Conservation (phyloP, 495 filamentous ascomycete species). For the Emericellopsis terricola region DNA sequence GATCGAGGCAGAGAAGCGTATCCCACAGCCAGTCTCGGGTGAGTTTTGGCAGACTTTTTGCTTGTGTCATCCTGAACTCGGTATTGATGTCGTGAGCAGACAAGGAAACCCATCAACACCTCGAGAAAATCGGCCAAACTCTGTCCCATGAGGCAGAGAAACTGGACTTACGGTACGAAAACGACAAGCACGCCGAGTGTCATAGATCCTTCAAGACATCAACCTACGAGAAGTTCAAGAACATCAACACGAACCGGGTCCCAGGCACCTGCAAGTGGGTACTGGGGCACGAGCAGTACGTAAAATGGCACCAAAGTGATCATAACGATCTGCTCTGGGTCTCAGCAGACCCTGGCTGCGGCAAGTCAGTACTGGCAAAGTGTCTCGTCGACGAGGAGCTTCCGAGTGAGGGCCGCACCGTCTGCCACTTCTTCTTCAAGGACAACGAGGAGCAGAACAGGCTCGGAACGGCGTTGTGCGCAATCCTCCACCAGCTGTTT, state of each 20-base stretch:
- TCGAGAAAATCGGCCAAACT: too few relatives aligned
- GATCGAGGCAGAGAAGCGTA: background rate
- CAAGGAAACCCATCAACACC: too few relatives aligned
- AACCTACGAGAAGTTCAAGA: slow-evolving; percentile 14
- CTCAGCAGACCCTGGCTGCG: slow-evolving; percentile 21
- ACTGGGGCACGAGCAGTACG: slow-evolving; percentile 11
- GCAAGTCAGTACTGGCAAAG: slow-evolving; percentile 22
- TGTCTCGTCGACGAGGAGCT: slow-evolving; percentile 13
- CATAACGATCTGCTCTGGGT: slow-evolving; percentile 19
- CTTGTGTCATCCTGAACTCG: too few relatives aligned
- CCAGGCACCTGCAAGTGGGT: slow-evolving; percentile 22
- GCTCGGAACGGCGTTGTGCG: slow-evolving; percentile 10
- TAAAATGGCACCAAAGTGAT: slow-evolving; percentile 11
- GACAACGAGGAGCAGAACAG: slow-evolving; percentile 11
- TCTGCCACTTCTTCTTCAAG: slow-evolving; percentile 26
- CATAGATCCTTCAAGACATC: slow-evolving; percentile 10
- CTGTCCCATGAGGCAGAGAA: too few relatives aligned
- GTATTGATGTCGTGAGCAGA: too few relatives aligned
- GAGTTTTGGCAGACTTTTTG: too few relatives aligned
- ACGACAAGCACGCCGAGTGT: slow-evolving; percentile 5
- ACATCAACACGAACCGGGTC: slow-evolving; percentile 8
- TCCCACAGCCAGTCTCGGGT: too few relatives aligned
- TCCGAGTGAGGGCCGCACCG: slow-evolving; percentile 6
- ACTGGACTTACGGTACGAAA: too few relatives aligned
- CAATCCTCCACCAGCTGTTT: slow-evolving; percentile 21